Evolutionary conservation across 805 yeast genomes (phyloP), one percentile per base, ranked within the genome.

Genomic region (Komagataella pastoris): DNA sequence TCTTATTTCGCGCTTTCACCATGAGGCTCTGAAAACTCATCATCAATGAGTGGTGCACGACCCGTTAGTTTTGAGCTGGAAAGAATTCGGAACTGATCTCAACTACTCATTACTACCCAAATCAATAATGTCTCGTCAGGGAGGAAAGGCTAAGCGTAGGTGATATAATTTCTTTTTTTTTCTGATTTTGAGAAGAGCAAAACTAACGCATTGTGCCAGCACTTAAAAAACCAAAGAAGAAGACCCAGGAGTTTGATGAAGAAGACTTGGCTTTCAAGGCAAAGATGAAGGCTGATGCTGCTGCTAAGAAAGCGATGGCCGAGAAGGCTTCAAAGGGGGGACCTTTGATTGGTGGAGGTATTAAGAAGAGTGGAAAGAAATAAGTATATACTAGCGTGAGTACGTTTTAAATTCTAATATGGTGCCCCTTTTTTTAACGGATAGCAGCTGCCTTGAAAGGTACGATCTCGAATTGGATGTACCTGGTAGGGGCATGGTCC

Each of bases 211-310:
- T 24, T 12, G 18, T 8, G 17, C 12, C 24, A 73, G 79, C 82
- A 50, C 74, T 85, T 59, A 85, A 85, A 79, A 81, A 81, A 7
- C 85, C 91, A 59, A 91, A 84, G 83, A 88, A 88, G 79, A 77
- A 78, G 63, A 74, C 73, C 52, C 85, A 82, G 55, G 88, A 84
- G 30, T 66, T 70, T 55, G 95, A 89, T 66, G 97, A 90, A 2
- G 97, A 90, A 54, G 97, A 89, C 57, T 52, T 75, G 24, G 97
- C 97, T 3, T 89, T 82, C 78, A 88, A 88, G 74, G 91, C 85
- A 63, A 90, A 89, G 76, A 95, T 88, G 73, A 88, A 85, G 68
- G 96, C 95, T 53, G 97, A 87, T 56, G 96, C 91, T 59, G 86
- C 85, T 64, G 96, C 97, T 30, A 83, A 82, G 71, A 91, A 90